These are phyloP conservation scores for Westerdykella sp. DNA, from an alignment of 2,329 filamentous ascomycete genomes.

Conservation along the genomic window DNA sequence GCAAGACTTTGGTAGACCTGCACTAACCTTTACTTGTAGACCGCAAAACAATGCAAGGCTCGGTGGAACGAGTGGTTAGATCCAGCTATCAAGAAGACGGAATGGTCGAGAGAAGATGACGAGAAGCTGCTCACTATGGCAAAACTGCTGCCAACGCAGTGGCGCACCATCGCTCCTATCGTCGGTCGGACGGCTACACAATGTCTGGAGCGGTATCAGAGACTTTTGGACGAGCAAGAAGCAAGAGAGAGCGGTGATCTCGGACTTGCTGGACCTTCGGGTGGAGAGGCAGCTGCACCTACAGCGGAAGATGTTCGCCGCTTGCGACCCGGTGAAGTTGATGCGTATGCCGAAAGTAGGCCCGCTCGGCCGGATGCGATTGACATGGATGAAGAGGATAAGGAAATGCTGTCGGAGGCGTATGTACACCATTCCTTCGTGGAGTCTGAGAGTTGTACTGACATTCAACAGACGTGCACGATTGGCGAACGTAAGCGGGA, in stretches of 20 bases:
- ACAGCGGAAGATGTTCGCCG: constrained; percentile 87
- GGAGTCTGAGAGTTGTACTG: neutral
- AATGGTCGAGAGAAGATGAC: constrained; percentile 98
- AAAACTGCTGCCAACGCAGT: constrained; percentile 98
- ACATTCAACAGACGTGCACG: constrained; percentile 59
- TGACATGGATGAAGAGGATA: constrained; percentile 97
- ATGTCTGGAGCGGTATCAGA: constrained; percentile 94
- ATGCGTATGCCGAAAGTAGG: constrained; percentile 96
- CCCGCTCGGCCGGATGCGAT: constrained; percentile 94
- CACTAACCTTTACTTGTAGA: constrained; percentile 33
- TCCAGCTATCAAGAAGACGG: constrained; percentile 94
- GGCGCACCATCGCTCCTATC: constrained; percentile 95
- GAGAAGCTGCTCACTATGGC: constrained; percentile 94
- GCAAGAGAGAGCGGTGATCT: constrained; percentile 75
- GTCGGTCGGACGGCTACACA: constrained; percentile 95
- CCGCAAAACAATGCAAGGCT: constrained; percentile 97
- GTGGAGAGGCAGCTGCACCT: constrained; percentile 79
- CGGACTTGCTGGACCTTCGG: constrained; percentile 76
- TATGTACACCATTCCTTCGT: neutral
- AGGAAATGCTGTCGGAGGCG: constrained; percentile 98
- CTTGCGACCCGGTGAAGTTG: constrained; percentile 84
- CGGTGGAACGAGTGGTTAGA: constrained; percentile 98
- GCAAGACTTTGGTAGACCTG: too few species aligned
- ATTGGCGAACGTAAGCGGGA: constrained; percentile 95
- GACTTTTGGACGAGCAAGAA: constrained; percentile 91